Evolutionary conservation across 208 protist species (phyloP).

Genomic region (Herpetomonas muscarum): DNA sequence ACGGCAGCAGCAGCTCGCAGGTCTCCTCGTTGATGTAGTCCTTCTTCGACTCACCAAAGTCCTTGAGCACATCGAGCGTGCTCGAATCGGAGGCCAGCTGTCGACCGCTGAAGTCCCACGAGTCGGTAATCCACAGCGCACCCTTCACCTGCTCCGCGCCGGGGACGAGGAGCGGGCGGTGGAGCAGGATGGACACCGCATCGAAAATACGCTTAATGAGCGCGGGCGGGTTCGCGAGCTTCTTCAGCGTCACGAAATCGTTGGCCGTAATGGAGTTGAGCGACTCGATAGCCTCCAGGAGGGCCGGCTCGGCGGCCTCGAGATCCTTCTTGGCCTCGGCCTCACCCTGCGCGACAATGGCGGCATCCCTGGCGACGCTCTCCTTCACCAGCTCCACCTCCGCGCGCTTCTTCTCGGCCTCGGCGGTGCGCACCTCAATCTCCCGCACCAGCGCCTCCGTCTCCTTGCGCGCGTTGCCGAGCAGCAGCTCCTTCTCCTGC

Average conservation of each 20-base stretch:
- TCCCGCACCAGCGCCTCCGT: slow-evolving; percentile 92
- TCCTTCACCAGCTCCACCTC: slow-evolving; percentile 95
- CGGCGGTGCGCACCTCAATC: slow-evolving; percentile 90
- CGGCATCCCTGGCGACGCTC: slow-evolving; percentile 80
- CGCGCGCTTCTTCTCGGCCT: slow-evolving; percentile 95
- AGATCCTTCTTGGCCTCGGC: slow-evolving; percentile 95
- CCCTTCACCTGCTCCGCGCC: slow-evolving; percentile 84
- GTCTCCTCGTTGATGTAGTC: slow-evolving; percentile 98
- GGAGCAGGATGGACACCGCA: slow-evolving; percentile 94
- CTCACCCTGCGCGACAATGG: slow-evolving; percentile 89
- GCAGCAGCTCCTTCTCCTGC: slow-evolving; percentile 92
- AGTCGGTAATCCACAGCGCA: slow-evolving; percentile 85
- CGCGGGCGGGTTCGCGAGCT: slow-evolving; percentile 93
- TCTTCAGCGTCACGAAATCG: slow-evolving; percentile 95
- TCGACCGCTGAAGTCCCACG: slow-evolving; percentile 85
- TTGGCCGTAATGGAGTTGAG: slow-evolving; percentile 92
- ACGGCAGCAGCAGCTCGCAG: slow-evolving; percentile 97
- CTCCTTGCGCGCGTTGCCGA: slow-evolving; percentile 90
- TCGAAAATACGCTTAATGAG: slow-evolving; percentile 98
- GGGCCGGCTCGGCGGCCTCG: slow-evolving; percentile 90
- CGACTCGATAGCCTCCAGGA: slow-evolving; percentile 91
- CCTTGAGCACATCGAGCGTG: slow-evolving; percentile 74
- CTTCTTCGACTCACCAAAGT: slow-evolving; percentile 85
- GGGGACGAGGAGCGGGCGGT: slow-evolving; percentile 69
- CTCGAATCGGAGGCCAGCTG: slow-evolving; percentile 76